Evolutionary conservation across 2,329 filamentous ascomycete genomes (phyloP), one percentile per base, ranked within the genome.

Genomic region (Beauveria asiatica): DNA sequence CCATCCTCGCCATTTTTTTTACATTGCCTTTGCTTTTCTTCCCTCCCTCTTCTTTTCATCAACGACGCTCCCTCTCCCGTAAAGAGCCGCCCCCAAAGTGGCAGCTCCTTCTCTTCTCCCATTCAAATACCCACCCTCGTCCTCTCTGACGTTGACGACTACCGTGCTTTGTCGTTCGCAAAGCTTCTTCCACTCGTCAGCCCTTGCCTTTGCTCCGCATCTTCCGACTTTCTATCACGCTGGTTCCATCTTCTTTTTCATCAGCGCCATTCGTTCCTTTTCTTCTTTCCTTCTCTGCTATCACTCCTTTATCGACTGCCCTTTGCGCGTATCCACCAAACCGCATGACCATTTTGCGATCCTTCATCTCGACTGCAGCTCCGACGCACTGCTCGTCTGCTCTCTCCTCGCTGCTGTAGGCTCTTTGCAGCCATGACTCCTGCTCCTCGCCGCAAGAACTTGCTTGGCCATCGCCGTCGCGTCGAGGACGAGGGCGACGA

Each of bases 401-500:
- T 27, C 41, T 45, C 59, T 53, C 46, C 51, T 51, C 41, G 41
- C 53, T 53, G 23, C 54, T 25, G 17, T 52, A 73, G 64, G 48
- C 46, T 57, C 59, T 44, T 49, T 30, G 59, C 33, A 52, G 53
- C 59, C 57, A 83, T 82, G 80, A 77, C 76, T 42, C 46, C 73
- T 70, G 73, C 71, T 62, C 72, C 80, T 69, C 81, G 83, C 70
- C 83, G 84, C 73, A 86, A 82, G 75, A 86, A 85, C 74, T 73
- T 84, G 67, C 82, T 88, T 72, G 84, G 84, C 70, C 83, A 83
- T 67, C 83, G 86, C 69, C 84, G 87, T 71, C 83, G 86, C 67
- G 80, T 85, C 65, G 85, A 86, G 72, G 86, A 89, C 68, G 86
- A 89, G 70, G 86, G 81, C 66, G 87, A 89, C 67, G 87, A 89